A percentile compares a stretch with the other conserved stretches of the same genome.
These are phyloP conservation scores for Naganishia sp. DNA, from an alignment of 1,284 basidiomycete species.

Conservation along the genomic window DNA sequence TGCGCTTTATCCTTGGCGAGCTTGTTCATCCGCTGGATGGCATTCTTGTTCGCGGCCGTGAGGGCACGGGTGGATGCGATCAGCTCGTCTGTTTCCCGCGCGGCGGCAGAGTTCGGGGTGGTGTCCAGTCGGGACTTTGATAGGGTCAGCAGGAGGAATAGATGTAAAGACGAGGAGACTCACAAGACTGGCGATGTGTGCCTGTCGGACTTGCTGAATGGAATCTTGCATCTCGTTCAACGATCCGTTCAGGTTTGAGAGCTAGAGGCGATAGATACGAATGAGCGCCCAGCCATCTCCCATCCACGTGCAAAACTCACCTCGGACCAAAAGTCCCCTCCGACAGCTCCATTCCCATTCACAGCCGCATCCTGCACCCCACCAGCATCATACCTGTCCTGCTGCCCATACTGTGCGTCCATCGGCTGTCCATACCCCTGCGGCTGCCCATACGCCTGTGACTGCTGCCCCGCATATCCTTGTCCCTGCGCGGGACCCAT, in stretches of 20 bases:
- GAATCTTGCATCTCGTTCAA: slow-evolving; percentile 49
- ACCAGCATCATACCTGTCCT: slow-evolving; percentile 38
- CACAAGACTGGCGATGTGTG: slow-evolving; percentile 47
- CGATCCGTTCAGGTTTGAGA: slow-evolving; percentile 20
- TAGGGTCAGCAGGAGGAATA: slow-evolving; percentile 7
- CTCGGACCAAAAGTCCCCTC: slow-evolving; percentile 51
- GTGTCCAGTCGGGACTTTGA: slow-evolving; percentile 45
- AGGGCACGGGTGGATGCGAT: slow-evolving; percentile 75
- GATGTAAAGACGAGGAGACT: slow-evolving; percentile 32
- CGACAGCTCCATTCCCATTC: slow-evolving; percentile 34
- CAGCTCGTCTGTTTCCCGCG: slow-evolving; percentile 63
- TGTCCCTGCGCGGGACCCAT: slow-evolving; percentile 30
- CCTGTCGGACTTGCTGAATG: slow-evolving; percentile 49
- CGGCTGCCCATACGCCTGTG: slow-evolving; percentile 22
- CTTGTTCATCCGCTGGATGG: slow-evolving; percentile 76
- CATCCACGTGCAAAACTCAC: slow-evolving; percentile 18
- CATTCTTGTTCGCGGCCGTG: slow-evolving; percentile 70
- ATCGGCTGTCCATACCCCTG: background rate
- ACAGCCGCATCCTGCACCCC: slow-evolving; percentile 35
- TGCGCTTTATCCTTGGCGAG: slow-evolving; percentile 73
- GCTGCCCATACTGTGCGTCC: slow-evolving; percentile 45
- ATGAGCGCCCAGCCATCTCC: background rate
- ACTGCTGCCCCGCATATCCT: slow-evolving; percentile 31
- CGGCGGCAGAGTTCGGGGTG: slow-evolving; percentile 40
- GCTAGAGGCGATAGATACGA: slow-evolving; percentile 2